A percentile compares a stretch with the other conserved stretches of the same genome.
Evolutionary conservation across 805 yeast genomes (phyloP).

Genomic region (Sporopachydermia quercuum): DNA sequence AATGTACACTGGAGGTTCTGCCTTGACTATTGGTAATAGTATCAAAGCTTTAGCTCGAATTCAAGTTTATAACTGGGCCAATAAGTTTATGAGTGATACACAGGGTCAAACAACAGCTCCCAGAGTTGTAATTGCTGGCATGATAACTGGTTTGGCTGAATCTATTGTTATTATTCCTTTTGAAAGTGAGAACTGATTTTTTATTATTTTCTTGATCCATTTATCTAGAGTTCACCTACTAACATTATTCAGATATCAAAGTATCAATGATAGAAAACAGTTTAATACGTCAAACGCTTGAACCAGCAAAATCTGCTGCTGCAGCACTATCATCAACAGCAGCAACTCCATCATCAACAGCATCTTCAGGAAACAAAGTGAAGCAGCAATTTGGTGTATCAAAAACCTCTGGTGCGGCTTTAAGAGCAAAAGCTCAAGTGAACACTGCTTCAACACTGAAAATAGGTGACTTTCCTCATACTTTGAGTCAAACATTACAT

Average conservation of each 20-base stretch:
- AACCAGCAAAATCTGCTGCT: constrained; percentile 14
- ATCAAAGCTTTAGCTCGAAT: constrained; percentile 63
- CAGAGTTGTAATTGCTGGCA: constrained; percentile 68
- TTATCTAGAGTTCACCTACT: not conserved
- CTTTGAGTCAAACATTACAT: constrained; percentile 25
- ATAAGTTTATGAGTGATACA: constrained; percentile 48
- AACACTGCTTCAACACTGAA: not conserved
- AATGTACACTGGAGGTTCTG: constrained; percentile 49
- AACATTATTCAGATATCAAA: constrained; percentile 31
- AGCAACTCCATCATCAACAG: constrained; percentile 1
- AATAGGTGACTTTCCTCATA: not conserved
- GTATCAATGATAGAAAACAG: constrained; percentile 67
- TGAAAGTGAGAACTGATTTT: constrained; percentile 49
- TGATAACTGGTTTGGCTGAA: constrained; percentile 72
- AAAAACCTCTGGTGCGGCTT: constrained; percentile 5
- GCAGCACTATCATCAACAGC: constrained; percentile 5
- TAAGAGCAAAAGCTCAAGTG: not conserved
- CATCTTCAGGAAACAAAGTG: constrained; percentile 7
- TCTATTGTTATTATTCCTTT: constrained; percentile 73
- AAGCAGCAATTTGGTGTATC: constrained; percentile 8
- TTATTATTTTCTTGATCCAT: too few relatives aligned
- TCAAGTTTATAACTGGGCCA: constrained; percentile 57
- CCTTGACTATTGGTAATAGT: constrained; percentile 60
- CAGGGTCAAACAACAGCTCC: constrained; percentile 61
- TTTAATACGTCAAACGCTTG: constrained; percentile 18